A percentile compares a stretch with the other conserved stretches of the same genome.
Conservation (phyloP, 1,284 basidiomycete genomes). For the Apiotrichum brassicae region DNA sequence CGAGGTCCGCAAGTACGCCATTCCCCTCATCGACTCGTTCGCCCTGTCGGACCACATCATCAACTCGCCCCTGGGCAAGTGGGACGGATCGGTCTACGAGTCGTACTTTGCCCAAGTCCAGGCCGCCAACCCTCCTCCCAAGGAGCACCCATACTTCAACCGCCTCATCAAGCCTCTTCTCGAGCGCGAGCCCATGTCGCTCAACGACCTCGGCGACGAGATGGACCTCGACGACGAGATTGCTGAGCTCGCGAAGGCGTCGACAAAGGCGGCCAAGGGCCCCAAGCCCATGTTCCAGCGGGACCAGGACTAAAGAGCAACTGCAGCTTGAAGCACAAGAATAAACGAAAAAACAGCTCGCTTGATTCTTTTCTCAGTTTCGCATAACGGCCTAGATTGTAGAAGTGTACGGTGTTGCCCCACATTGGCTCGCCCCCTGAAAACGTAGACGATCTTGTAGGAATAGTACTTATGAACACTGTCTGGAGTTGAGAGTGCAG, state of each 20-base stretch:
- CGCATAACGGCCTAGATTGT: too few species aligned
- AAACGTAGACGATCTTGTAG: too few species aligned
- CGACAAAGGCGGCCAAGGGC: constrained; percentile 3
- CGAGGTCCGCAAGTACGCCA: constrained; percentile 49
- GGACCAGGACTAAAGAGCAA: not conserved
- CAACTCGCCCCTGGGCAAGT: constrained; percentile 54
- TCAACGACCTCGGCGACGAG: constrained; percentile 49
- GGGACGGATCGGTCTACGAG: constrained; percentile 50
- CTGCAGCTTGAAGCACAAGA: not conserved
- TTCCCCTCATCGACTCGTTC: constrained; percentile 53
- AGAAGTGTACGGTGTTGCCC: too few species aligned
- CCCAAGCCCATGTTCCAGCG: constrained; percentile 2
- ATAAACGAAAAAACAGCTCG: not conserved
- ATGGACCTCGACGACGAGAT: constrained; percentile 47
- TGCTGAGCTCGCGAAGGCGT: not conserved
- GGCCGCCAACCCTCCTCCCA: constrained; percentile 41
- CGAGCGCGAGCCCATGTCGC: constrained; percentile 47
- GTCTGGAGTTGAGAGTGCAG: too few species aligned
- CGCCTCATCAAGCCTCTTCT: constrained; percentile 53
- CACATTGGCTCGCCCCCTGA: too few species aligned
- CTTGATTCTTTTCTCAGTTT: too few species aligned
- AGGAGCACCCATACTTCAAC: constrained; percentile 53
- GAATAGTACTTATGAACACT: too few species aligned
- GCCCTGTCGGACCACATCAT: constrained; percentile 54
- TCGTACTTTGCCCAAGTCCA: constrained; percentile 51